Conservation (phyloP, 2,329 filamentous ascomycete species). For the Stagonosporopsis chrysanthemi region DNA sequence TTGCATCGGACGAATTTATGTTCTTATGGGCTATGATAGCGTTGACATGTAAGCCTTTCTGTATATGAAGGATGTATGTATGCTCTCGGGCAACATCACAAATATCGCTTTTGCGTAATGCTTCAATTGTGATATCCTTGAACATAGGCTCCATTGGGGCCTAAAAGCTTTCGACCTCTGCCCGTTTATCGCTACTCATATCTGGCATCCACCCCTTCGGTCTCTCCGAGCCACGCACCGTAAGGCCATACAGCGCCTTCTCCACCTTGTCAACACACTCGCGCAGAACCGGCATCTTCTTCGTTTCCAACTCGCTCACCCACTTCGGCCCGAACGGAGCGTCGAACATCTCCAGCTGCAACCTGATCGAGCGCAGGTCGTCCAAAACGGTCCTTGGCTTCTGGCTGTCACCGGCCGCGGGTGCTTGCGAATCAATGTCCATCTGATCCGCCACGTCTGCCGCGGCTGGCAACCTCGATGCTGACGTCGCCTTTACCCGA, state of each 20-base stretch:
- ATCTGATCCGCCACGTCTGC: conserved; percentile 41
- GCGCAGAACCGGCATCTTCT: conserved; percentile 87
- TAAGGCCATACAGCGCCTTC: conserved; percentile 84
- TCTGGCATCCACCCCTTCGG: conserved; percentile 94
- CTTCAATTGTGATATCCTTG: not conserved
- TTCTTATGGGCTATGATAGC: conserved; percentile 46
- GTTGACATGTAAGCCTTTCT: conserved; percentile 34
- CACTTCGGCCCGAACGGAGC: conserved; percentile 62
- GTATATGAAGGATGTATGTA: conserved; percentile 30
- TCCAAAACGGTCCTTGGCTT: conserved; percentile 71
- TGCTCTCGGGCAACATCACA: conserved; percentile 3
- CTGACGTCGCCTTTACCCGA: conserved; percentile 27
- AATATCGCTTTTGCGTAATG: not conserved
- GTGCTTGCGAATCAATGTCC: conserved; percentile 45
- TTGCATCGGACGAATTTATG: conserved; percentile 29
- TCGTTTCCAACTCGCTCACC: conserved; percentile 66
- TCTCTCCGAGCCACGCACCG: conserved; percentile 84
- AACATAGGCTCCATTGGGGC: not conserved
- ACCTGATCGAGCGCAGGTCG: conserved; percentile 81
- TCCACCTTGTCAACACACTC: conserved; percentile 94
- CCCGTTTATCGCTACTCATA: conserved; percentile 56
- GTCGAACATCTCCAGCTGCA: conserved; percentile 77
- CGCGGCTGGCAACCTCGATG: conserved; percentile 16
- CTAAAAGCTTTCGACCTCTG: conserved; percentile 53
- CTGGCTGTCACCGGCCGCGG: conserved; percentile 24